Base-by-base conservation (phyloP, 2,329 filamentous ascomycete genomes). In the Rutstroemia sp. region DNA sequence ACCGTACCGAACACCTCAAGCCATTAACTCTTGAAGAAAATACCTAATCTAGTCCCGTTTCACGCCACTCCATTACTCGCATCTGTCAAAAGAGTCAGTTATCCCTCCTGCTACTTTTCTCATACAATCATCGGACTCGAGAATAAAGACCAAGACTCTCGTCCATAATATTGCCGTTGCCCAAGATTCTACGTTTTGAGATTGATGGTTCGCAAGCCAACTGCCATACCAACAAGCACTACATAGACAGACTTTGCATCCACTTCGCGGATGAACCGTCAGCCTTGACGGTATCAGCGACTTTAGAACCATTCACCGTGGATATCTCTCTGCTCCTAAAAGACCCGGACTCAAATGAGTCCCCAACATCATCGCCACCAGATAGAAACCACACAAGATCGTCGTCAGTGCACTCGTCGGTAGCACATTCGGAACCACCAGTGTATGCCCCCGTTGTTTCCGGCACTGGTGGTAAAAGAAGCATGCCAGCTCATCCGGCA, bases 251-350 rank as follows among this genome's bases (percentile, higher is more conserved):
- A 59, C 56, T 55, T 57, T 61, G 60, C 54, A 58, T 53, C 46
- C 46, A 27, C 45, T 57, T 61, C 62, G 60, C 66, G 65, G 60
- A 67, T 68, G 67, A 68, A 65, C 67, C 63, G 65, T 68, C 64
- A 62, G 58, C 63, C 62, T 63, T 68, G 64, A 69, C 66, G 68
- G 68, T 61, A 67, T 68, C 63, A 57, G 62, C 64, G 57, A 68
- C 52, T 58, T 58, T 60, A 60, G 62, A 56, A 79, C 79, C 81
- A 82, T 78, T 34, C 83, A 92, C 79, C 82, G 86, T 96, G 91
- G 91, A 96, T 92, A 95, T 96, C 87, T 84, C 88, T 74, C 86
- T 87, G 65, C 82, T 96, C 64, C 82, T 96, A 74, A 89, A 92
- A 80, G 81, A 79, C 70, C 76, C 83, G 70, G 84, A 84, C 80